Evolutionary conservation across 2,329 filamentous ascomycete genomes (phyloP).

Genomic region (Huntiella omanensis): DNA sequence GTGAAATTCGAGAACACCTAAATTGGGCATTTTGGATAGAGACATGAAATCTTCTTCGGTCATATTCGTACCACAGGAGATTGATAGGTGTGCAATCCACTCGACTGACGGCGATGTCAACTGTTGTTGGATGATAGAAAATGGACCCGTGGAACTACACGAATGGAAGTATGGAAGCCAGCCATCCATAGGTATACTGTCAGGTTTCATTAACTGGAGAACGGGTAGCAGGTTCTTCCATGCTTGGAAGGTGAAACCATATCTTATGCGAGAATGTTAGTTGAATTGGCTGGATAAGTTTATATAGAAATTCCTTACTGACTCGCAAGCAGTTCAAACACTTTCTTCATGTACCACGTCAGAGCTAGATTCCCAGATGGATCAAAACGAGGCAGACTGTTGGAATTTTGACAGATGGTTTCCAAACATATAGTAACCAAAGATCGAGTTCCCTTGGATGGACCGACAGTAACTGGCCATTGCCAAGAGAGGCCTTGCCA

Average conservation of each 20-base stretch:
- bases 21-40: constrained; percentile 25
- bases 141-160: constrained; percentile 5
- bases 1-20: constrained; percentile 29
- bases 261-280: not conserved
- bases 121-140: not conserved
- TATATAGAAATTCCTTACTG: not conserved
- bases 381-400: not conserved
- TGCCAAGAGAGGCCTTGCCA: not conserved
- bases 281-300: not conserved
- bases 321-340: not conserved
- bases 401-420: constrained; percentile 1
- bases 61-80: constrained; percentile 21
- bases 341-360: not conserved
- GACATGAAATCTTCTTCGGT: constrained; percentile 22
- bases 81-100: constrained; percentile 24
- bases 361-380: not conserved
- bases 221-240: constrained; percentile 2
- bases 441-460: constrained; percentile 1
- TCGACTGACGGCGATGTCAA: constrained; percentile 16
- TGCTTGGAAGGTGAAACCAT: constrained; percentile 5
- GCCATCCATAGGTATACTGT: not conserved
- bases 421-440: constrained; percentile 5
- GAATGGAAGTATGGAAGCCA: constrained; percentile 6
- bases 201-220: not conserved
- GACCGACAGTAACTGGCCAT: not conserved